Evolutionary conservation across 768 basidiomycete genomes (phyloP).

Genomic region (Dioszegia aurantiaca): DNA sequence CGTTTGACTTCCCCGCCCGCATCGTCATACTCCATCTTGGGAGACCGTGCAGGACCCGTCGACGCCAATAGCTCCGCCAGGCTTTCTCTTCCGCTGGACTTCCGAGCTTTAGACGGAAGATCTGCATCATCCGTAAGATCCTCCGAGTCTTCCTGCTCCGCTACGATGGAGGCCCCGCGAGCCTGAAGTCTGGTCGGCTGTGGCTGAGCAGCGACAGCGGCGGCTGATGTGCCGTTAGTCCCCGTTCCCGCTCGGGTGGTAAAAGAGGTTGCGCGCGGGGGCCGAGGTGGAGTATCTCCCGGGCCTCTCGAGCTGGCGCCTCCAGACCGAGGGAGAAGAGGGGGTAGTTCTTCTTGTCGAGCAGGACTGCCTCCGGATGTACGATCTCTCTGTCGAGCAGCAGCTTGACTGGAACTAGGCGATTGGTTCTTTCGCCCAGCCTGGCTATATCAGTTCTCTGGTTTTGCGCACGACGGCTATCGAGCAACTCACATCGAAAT

Average conservation of each 20-base stretch:
- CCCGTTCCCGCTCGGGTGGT: conserved; percentile 5
- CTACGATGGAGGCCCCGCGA: conserved; percentile 7
- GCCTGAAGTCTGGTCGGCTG: conserved; percentile 22
- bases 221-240: not conserved
- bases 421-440: not conserved
- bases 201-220: not conserved
- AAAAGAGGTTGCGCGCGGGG: not conserved
- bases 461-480: not conserved
- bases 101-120: not conserved
- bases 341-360: conserved; percentile 7
- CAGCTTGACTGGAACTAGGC: not conserved
- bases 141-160: conserved; percentile 4
- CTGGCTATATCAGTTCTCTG: not conserved
- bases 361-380: not conserved
- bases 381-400: not conserved
- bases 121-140: conserved; percentile 10
- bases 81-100: conserved; percentile 23
- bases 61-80: conserved; percentile 37
- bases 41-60: conserved; percentile 1
- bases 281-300: not conserved
- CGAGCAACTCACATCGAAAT: conserved; percentile 73
- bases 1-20: conserved; percentile 11
- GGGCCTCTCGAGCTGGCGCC: not conserved
- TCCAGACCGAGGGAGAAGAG: conserved; percentile 2
- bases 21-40: not conserved